These are phyloP conservation scores for Gaultheria prostrata DNA, from an alignment of 148 eudicot genomes.

Conservation along the genomic window DNA sequence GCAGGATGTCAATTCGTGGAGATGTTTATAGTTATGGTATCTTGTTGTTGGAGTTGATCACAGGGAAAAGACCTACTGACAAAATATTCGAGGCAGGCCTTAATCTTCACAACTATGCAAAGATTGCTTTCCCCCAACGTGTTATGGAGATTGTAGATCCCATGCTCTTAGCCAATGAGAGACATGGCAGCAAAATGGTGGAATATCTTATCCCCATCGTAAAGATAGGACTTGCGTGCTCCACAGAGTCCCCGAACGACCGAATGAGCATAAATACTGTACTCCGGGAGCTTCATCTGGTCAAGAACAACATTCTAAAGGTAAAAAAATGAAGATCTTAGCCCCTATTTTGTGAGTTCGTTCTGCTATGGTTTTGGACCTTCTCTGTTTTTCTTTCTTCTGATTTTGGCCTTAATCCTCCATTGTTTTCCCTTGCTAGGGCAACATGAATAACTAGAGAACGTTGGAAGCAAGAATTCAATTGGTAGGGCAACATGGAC, in stretches of 20 bases:
- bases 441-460: too few species aligned
- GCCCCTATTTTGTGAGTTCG: not conserved
- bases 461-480: too few species aligned
- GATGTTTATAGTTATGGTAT: not conserved
- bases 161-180: not conserved
- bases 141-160: not conserved
- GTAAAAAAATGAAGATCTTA: not conserved
- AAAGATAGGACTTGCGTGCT: not conserved
- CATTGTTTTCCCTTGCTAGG: not conserved
- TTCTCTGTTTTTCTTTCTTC: not conserved
- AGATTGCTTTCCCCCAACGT: not conserved
- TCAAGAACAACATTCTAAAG: not conserved
- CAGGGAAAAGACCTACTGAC: not conserved
- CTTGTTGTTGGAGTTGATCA: not conserved
- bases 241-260: not conserved
- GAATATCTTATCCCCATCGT: not conserved
- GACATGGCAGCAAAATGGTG: not conserved
- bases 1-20: not conserved
- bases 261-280: not conserved
- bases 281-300: not conserved
- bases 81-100: not conserved
- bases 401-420: not conserved
- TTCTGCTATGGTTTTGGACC: not conserved
- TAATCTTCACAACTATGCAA: not conserved
- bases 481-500: too few species aligned